Evolutionary conservation across 108 stramenopile genomes (phyloP).

Genomic region (Nannochloropsis oceanica): DNA sequence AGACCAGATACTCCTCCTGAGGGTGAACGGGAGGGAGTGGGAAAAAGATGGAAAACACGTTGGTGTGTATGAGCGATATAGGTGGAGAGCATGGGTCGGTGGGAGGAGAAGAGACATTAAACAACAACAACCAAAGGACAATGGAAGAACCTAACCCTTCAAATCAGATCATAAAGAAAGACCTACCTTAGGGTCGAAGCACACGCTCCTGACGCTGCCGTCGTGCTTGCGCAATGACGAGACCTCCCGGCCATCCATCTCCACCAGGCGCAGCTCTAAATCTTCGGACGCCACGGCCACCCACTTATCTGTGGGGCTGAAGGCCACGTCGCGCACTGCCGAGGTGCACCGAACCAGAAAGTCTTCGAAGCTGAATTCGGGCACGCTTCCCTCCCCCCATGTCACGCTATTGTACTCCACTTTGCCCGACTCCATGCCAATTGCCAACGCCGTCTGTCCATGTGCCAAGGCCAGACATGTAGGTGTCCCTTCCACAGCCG

Average conservation of each 20-base stretch:
- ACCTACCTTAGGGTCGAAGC: neutral
- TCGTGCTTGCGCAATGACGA: neutral
- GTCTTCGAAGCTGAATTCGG: neutral
- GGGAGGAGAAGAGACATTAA: neutral
- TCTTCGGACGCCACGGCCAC: neutral
- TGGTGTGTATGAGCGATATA: no score
- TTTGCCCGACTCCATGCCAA: neutral
- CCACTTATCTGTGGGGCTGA: neutral
- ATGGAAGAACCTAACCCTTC: neutral
- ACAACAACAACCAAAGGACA: neutral
- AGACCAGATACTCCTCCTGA: neutral
- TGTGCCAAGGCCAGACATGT: neutral
- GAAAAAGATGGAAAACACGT: neutral
- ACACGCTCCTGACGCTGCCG: neutral
- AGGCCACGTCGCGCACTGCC: neutral
- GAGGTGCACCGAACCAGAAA: neutral
- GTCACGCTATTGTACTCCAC: neutral
- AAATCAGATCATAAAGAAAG: no score
- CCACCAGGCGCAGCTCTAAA: neutral
- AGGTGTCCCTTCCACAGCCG: neutral
- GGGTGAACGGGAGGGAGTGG: neutral
- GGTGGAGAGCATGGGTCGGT: neutral
- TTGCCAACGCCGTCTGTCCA: neutral
- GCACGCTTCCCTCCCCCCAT: neutral
- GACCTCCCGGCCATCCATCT: neutral